These are phyloP conservation scores for Acacia acuminata DNA, from an alignment of 306 rosid species.

Conservation along the genomic window DNA sequence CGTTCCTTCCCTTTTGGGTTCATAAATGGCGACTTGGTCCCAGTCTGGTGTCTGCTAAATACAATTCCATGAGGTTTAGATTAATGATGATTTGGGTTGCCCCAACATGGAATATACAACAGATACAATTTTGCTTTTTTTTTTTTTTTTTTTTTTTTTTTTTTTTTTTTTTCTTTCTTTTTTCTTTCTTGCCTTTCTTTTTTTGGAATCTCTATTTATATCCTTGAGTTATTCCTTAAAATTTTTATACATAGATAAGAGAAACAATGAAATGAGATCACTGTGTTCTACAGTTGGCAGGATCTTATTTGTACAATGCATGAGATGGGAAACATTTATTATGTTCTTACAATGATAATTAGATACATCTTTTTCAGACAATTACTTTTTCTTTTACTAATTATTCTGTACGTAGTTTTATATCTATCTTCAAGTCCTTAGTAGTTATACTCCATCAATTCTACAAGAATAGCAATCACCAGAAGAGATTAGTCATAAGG, in stretches of 20 bases:
- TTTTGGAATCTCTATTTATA: not conserved
- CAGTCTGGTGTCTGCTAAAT: conserved; percentile 13
- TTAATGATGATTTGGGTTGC: conserved; percentile 22
- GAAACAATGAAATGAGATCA: not conserved
- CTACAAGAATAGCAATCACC: not conserved
- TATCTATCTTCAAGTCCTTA: not conserved
- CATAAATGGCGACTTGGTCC: conserved; percentile 30
- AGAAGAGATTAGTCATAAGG: not conserved
- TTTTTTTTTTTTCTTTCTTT: not conserved
- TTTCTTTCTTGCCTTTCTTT: not conserved
- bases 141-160: too few relatives aligned
- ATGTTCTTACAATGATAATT: not conserved
- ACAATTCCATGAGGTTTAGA: not conserved
- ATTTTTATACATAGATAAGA: not conserved
- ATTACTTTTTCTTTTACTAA: not conserved
- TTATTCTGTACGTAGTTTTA: not conserved
- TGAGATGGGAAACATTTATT: not conserved
- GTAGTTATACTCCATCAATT: not conserved
- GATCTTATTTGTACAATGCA: not conserved
- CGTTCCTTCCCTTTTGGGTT: conserved; percentile 70
- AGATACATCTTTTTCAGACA: not conserved
- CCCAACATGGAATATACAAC: not conserved
- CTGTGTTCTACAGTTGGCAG: not conserved
- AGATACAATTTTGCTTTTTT: not conserved
- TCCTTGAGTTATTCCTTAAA: not conserved